A percentile compares a stretch with the other conserved stretches of the same genome.
Conservation (phyloP, 345 rosid species). For the Pistacia vera region DNA sequence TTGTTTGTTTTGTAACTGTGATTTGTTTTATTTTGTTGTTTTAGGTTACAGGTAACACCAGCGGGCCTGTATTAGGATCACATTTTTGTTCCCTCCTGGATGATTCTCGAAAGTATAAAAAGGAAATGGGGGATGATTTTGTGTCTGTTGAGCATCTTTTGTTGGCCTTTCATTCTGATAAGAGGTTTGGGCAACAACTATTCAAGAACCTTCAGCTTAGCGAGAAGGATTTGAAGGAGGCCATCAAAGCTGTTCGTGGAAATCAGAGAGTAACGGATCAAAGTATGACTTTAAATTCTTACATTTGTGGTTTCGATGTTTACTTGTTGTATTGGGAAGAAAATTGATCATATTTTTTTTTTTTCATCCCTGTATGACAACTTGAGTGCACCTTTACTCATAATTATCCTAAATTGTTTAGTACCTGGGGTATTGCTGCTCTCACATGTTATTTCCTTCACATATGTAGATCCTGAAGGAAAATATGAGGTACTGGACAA, state of each 20-base stretch:
- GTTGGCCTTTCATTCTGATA: conserved; percentile 68
- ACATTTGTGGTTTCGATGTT: not conserved
- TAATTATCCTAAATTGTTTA: not conserved
- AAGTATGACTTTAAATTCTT: conserved; percentile 37
- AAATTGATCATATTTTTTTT: not conserved
- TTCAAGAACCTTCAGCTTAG: conserved; percentile 55
- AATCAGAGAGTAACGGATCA: conserved; percentile 92
- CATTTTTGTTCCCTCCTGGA: conserved; percentile 55
- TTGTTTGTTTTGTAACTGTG: not conserved
- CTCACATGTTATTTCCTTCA: conserved; percentile 17
- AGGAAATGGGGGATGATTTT: conserved; percentile 77
- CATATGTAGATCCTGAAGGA: conserved; percentile 73
- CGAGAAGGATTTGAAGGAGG: conserved; percentile 69
- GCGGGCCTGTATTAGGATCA: conserved; percentile 67
- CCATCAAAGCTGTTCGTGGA: conserved; percentile 72
- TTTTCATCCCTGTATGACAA: not conserved
- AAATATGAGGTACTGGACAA: conserved; percentile 81
- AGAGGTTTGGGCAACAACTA: conserved; percentile 72
- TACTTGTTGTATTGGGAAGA: not conserved
- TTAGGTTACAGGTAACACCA: conserved; percentile 72
- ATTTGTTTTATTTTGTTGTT: not conserved
- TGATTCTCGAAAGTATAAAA: conserved; percentile 61
- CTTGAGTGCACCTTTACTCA: not conserved
- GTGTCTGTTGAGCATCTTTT: conserved; percentile 82
- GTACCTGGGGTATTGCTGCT: not conserved